A percentile compares a stretch with the other conserved stretches of the same genome.
These are phyloP conservation scores for Salix exigua DNA, from an alignment of 345 rosid species.

Conservation along the genomic window DNA sequence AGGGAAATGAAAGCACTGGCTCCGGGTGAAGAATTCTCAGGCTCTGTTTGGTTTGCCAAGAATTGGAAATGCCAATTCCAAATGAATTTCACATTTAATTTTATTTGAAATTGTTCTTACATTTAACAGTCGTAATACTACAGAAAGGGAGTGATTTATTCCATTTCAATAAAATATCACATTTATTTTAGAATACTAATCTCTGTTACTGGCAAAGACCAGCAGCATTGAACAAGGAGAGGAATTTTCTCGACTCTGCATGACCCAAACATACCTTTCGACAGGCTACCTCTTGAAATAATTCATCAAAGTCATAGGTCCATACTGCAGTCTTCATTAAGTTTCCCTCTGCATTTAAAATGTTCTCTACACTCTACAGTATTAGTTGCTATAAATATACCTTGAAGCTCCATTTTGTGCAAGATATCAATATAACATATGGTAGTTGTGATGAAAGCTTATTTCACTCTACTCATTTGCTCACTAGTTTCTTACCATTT, in stretches of 20 bases:
- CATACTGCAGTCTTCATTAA: not conserved
- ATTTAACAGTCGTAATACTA: not conserved
- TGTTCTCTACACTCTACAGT: not conserved
- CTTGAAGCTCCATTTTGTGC: not conserved
- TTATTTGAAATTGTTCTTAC: not conserved
- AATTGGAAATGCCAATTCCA: not conserved
- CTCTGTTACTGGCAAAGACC: not conserved
- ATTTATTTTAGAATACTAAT: not conserved
- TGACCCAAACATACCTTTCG: not conserved
- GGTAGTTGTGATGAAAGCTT: not conserved
- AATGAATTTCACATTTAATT: not conserved
- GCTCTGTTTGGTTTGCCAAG: not conserved
- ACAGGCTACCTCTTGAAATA: not conserved
- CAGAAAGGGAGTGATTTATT: not conserved
- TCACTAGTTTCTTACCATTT: slow-evolving; percentile 3
- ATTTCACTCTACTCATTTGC: not conserved
- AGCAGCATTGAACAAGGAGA: not conserved
- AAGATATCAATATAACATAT: not conserved
- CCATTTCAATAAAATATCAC: not conserved
- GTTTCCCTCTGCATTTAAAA: not conserved
- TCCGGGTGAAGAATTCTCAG: not conserved
- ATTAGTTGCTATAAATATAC: not conserved
- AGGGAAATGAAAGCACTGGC: not conserved
- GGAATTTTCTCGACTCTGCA: not conserved
- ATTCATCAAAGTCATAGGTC: not conserved